Conservation (phyloP, 2,329 filamentous ascomycete species). For the Penicillium occitanis region DNA sequence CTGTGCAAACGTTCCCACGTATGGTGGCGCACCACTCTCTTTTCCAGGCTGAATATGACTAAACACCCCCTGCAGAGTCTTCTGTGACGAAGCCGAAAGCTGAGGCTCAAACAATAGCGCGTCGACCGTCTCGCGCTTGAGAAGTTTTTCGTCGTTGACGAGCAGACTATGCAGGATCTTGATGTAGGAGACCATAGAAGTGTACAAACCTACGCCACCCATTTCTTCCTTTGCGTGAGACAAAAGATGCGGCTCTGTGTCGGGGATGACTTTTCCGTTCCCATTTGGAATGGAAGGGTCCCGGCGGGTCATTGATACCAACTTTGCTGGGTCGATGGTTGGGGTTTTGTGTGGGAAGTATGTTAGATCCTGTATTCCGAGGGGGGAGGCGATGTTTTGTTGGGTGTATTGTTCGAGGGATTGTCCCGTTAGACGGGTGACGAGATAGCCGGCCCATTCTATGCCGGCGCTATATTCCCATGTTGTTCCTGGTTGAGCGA, state of each 20-base stretch:
- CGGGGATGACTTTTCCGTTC: slow-evolving; percentile 9
- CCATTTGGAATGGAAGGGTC: slow-evolving; percentile 6
- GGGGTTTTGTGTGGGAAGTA: slow-evolving; percentile 4
- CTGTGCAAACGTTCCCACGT: slow-evolving; percentile 17
- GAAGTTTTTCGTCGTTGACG: slow-evolving; percentile 8
- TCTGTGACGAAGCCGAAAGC: background rate
- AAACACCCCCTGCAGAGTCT: background rate
- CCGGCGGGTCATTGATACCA: slow-evolving; percentile 5
- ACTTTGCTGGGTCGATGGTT: background rate
- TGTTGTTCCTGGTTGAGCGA: slow-evolving; percentile 6
- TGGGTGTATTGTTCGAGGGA: slow-evolving; percentile 16
- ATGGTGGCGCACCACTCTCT: background rate
- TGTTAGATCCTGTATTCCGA: slow-evolving; percentile 17
- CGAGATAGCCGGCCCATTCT: slow-evolving; percentile 14
- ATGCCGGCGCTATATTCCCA: slow-evolving; percentile 11
- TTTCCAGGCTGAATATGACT: slow-evolving; percentile 12
- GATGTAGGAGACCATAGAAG: slow-evolving; percentile 15
- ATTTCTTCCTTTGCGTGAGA: slow-evolving; percentile 11
- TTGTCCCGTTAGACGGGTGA: background rate
- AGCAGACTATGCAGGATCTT: slow-evolving; percentile 16
- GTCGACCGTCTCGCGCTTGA: slow-evolving; percentile 3
- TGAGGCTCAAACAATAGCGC: slow-evolving; percentile 15
- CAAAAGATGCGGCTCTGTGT: background rate
- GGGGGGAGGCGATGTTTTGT: slow-evolving; percentile 8
- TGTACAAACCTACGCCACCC: slow-evolving; percentile 5